Evolutionary conservation across 306 rosid species (phyloP).

Genomic region (Dalbergia cultrata): DNA sequence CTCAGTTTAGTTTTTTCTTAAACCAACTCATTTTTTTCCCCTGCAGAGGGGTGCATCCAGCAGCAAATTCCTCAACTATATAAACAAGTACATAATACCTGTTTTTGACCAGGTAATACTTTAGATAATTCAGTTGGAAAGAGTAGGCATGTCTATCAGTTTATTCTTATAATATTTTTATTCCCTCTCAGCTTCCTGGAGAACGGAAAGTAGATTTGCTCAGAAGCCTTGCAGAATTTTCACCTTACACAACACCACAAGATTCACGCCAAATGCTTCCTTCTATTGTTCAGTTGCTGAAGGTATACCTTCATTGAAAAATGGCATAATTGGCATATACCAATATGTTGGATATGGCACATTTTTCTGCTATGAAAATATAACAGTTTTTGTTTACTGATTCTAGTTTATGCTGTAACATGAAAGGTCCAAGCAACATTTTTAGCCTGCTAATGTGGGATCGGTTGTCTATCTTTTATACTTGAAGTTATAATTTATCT

Average conservation of each 20-base stretch:
- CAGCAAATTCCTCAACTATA: constrained; percentile 85
- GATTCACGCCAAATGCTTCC: constrained; percentile 99
- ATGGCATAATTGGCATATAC: constrained; percentile 14
- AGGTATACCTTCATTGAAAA: constrained; percentile 58
- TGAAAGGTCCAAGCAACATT: constrained; percentile 32
- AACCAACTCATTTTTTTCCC: constrained; percentile 1
- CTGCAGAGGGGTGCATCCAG: constrained; percentile 93
- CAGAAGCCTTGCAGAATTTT: constrained; percentile 92
- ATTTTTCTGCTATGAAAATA: not conserved
- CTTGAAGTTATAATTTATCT: not conserved
- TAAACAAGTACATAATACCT: constrained; percentile 83
- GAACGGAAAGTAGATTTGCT: constrained; percentile 94
- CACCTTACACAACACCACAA: constrained; percentile 88
- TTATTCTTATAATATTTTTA: constrained; percentile 25
- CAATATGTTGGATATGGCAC: constrained; percentile 21
- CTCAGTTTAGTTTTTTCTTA: constrained; percentile 26
- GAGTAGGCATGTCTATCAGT: constrained; percentile 6
- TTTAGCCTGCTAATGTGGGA: constrained; percentile 6
- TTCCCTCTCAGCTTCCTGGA: constrained; percentile 79
- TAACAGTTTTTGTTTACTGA: not conserved
- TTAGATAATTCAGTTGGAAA: constrained; percentile 33
- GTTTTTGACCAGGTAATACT: constrained; percentile 88
- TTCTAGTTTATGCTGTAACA: constrained; percentile 29
- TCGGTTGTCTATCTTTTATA: constrained; percentile 2
- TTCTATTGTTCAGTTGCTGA: constrained; percentile 85